phyloP scores from a whole-genome alignment of 2,329 filamentous ascomycete species.

The Leptoxyphium fumago region DNA sequence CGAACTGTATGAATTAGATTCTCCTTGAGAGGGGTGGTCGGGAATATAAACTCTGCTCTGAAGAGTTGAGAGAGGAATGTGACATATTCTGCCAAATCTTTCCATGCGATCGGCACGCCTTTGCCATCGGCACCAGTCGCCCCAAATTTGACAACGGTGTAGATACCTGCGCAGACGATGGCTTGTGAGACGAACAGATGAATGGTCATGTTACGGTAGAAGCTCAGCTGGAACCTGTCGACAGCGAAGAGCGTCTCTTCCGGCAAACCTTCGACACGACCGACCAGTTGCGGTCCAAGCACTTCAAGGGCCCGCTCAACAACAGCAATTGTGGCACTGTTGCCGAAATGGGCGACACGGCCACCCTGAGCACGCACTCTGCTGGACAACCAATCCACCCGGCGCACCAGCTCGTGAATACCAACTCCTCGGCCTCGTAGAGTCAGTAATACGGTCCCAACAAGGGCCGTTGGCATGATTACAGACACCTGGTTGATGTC shows the following conservation, averaged over 20 bases:
- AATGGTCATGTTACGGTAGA: conserved; percentile 99
- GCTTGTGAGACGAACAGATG: conserved; percentile 93
- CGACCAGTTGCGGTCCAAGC: conserved; percentile 76
- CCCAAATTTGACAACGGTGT: conserved; percentile 77
- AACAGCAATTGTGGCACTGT: conserved; percentile 62
- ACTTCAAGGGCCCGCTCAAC: conserved; percentile 85
- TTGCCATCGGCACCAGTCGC: conserved; percentile 64
- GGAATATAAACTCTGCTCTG: conserved; percentile 93
- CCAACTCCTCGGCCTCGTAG: conserved; percentile 84
- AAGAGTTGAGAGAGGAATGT: conserved; percentile 86
- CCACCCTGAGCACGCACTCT: conserved; percentile 76
- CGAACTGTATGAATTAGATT: conserved; percentile 71
- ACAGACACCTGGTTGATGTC: conserved; percentile 95
- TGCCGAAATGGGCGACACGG: conserved; percentile 83
- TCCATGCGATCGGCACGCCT: conserved; percentile 51
- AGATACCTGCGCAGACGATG: conserved; percentile 78
- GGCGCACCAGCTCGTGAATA: conserved; percentile 66
- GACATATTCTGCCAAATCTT: conserved; percentile 62
- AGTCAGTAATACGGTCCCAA: conserved; percentile 84
- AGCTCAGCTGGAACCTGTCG: conserved; percentile 87
- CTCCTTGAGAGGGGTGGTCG: conserved; percentile 62
- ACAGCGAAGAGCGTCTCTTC: conserved; percentile 92
- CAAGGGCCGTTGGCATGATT: conserved; percentile 93
- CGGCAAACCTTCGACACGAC: conserved; percentile 59
- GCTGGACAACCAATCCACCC: conserved; percentile 79